Conservation (phyloP, 305 asterid species). For the Ajuga reptans region DNA sequence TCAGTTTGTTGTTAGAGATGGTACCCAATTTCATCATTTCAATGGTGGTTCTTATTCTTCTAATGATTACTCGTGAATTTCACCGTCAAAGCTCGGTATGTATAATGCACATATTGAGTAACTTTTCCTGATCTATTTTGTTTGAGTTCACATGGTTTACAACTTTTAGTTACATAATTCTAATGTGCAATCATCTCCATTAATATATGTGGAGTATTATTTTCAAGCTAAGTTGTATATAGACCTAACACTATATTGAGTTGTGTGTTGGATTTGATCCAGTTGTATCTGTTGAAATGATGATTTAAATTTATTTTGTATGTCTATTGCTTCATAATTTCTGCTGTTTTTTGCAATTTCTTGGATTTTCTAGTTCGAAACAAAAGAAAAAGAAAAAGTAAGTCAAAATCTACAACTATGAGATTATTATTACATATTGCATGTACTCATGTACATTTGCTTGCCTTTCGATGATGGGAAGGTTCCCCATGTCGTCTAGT, state of each 20-base stretch:
- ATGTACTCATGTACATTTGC: conserved; percentile 68
- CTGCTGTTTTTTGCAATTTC: too few species aligned
- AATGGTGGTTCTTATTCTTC: conserved; percentile 70
- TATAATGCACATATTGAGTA: not conserved
- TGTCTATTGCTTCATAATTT: too few species aligned
- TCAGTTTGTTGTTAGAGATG: conserved; percentile 65
- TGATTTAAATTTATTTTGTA: conserved; percentile 15
- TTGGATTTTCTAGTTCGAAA: too few species aligned
- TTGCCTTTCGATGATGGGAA: conserved; percentile 78
- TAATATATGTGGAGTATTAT: not conserved
- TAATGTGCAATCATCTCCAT: not conserved
- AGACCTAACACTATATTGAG: not conserved
- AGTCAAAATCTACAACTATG: too few species aligned
- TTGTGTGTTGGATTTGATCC: not conserved
- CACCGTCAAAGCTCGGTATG: not conserved
- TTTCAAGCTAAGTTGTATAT: not conserved
- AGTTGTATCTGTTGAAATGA: conserved; percentile 9
- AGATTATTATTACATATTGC: too few species aligned
- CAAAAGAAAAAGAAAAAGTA: too few species aligned
- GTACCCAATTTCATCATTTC: conserved; percentile 85
- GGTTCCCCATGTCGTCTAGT: conserved; percentile 40
- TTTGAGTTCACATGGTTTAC: conserved; percentile 10
- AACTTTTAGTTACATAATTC: not conserved
- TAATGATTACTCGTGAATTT: conserved; percentile 73
- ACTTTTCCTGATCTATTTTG: not conserved